These are phyloP conservation scores for Arthrobotrys sphaeroides DNA, from an alignment of 2,329 filamentous ascomycete species.

Conservation along the genomic window DNA sequence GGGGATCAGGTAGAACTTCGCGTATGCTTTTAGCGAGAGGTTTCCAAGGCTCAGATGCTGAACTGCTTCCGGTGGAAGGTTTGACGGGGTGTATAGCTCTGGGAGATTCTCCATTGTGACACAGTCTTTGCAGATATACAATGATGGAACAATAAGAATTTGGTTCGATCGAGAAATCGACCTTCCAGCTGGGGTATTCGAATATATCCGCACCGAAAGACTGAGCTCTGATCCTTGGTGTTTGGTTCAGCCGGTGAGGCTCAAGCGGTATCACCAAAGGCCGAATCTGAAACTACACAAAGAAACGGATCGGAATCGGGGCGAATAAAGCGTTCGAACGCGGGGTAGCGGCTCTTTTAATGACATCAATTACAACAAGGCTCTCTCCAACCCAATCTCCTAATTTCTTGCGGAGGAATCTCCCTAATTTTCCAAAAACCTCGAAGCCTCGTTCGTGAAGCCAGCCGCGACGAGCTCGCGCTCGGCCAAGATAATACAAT, in stretches of 20 bases:
- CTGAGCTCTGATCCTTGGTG: neutral
- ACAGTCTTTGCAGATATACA: too few relatives aligned
- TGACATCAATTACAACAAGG: conserved; percentile 1
- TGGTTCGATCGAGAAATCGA: too few relatives aligned
- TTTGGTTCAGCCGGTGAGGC: too few relatives aligned
- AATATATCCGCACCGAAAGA: too few relatives aligned
- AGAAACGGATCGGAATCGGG: neutral
- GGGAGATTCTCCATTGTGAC: neutral
- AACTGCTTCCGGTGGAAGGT: neutral
- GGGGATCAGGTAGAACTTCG: conserved; percentile 15
- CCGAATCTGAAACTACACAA: too few relatives aligned
- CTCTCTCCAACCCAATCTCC: neutral
- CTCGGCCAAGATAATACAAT: neutral
- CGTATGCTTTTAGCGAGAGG: conserved; percentile 18
- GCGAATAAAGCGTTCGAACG: neutral
- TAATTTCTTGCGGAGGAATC: neutral
- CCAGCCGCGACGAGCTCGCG: neutral
- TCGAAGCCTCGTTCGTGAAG: neutral
- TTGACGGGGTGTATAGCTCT: conserved; percentile 7
- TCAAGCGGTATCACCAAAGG: too few relatives aligned
- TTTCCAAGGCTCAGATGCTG: conserved; percentile 22
- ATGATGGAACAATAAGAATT: too few relatives aligned
- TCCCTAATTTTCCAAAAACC: too few relatives aligned
- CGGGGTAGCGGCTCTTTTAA: conserved; percentile 1
- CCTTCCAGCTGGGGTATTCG: too few relatives aligned